A percentile compares a stretch with the other conserved stretches of the same genome.
phyloP scores from a whole-genome alignment of 2,329 filamentous ascomycete species.

The Trichoderma endophyticum region DNA sequence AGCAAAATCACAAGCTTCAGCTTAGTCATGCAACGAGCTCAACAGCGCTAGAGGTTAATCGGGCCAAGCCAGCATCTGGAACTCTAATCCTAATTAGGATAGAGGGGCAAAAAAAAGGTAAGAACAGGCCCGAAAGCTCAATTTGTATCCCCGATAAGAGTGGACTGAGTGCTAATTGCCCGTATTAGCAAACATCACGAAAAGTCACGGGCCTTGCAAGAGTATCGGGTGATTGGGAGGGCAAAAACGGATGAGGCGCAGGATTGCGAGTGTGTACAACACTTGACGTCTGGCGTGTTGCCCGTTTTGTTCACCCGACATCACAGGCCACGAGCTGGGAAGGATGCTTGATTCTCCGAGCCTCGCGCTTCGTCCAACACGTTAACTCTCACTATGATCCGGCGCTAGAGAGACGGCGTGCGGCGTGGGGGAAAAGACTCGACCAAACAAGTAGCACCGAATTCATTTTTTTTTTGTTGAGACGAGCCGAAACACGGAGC shows the following conservation, averaged over 20 bases:
- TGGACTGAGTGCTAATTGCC: constrained; percentile 3
- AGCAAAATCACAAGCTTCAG: neutral
- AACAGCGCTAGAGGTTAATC: neutral
- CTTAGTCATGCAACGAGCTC: constrained; percentile 6
- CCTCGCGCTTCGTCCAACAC: neutral
- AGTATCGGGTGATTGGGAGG: neutral
- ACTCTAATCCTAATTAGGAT: constrained; percentile 11
- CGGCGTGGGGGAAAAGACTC: constrained; percentile 10
- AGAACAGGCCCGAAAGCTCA: constrained; percentile 1
- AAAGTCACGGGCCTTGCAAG: neutral
- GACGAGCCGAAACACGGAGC: constrained; percentile 15
- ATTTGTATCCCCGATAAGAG: constrained; percentile 4
- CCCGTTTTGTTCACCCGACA: neutral
- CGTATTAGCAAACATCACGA: neutral
- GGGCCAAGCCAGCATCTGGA: neutral
- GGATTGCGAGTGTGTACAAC: neutral
- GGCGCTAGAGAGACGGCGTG: neutral
- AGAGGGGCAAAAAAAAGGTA: neutral
- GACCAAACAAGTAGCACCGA: neutral
- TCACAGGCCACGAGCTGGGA: neutral
- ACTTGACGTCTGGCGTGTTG: neutral
- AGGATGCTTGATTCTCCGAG: neutral
- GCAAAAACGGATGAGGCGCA: neutral
- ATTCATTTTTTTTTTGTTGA: constrained; percentile 15
- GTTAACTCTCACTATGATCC: neutral